Conservation (phyloP, 1,139 yeast species). For the Yamadazyma blattariae region DNA sequence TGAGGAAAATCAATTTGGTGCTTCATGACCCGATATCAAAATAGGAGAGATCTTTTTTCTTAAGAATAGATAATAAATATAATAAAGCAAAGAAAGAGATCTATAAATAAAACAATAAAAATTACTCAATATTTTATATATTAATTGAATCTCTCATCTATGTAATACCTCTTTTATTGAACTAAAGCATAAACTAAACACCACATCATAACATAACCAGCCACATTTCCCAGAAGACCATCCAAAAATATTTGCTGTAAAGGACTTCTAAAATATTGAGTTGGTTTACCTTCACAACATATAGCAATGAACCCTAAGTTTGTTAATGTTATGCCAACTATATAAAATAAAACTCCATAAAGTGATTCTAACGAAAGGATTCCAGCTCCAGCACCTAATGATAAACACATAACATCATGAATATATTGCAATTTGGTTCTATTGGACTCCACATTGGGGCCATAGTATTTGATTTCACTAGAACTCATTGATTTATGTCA, state of each 20-base stretch:
- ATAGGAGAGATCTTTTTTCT: too few relatives aligned
- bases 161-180: constrained; percentile 12
- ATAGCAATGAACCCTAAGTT: constrained; percentile 40
- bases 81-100: too few relatives aligned
- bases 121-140: too few relatives aligned
- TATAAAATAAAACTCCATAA: constrained; percentile 60
- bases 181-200: constrained; percentile 73
- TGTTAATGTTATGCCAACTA: constrained; percentile 44
- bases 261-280: constrained; percentile 51
- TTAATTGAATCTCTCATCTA: background rate
- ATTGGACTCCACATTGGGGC: constrained; percentile 32
- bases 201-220: constrained; percentile 84
- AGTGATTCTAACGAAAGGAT: constrained; percentile 64
- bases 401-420: constrained; percentile 64
- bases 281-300: constrained; percentile 43
- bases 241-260: constrained; percentile 54
- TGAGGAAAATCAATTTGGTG: too few relatives aligned
- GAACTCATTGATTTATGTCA: background rate
- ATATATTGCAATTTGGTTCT: constrained; percentile 46
- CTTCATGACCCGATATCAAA: too few relatives aligned
- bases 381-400: constrained; percentile 72
- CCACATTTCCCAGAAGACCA: constrained; percentile 55
- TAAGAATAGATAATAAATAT: too few relatives aligned
- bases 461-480: constrained; percentile 14
- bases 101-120: too few relatives aligned